Evolutionary conservation across 129 eudicot species (phyloP).

Genomic region (Apium graveolens): DNA sequence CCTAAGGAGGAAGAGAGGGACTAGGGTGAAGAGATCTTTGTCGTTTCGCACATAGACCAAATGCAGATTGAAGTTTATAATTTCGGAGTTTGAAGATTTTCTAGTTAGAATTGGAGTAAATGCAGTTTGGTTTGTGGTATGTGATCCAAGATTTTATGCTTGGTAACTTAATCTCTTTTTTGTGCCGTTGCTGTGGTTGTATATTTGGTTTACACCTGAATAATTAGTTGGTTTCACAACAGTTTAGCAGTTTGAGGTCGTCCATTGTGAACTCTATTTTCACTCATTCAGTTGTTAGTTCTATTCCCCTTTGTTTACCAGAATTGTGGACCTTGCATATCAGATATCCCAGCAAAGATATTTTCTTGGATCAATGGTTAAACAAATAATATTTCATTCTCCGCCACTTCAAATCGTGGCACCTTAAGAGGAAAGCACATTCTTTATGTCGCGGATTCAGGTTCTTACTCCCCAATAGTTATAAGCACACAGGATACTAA

Average conservation of each 20-base stretch:
- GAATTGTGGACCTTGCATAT: neutral
- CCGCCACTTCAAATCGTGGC: no score
- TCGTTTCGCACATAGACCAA: slow-evolving; percentile 13
- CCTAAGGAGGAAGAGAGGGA: slow-evolving; percentile 57
- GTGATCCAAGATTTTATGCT: neutral
- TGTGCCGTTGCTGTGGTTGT: neutral
- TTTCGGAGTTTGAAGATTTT: slow-evolving; percentile 1
- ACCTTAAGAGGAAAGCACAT: neutral
- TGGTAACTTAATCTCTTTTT: neutral
- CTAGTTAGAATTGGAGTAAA: neutral
- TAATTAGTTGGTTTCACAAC: neutral
- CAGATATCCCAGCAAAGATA: neutral
- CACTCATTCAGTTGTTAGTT: no score
- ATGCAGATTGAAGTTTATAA: neutral
- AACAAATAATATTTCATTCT: neutral
- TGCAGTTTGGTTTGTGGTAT: slow-evolving; percentile 7
- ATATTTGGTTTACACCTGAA: slow-evolving; percentile 4
- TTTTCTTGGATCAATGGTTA: neutral
- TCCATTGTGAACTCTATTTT: no score
- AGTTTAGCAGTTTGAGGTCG: neutral
- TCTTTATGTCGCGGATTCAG: neutral
- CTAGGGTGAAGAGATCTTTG: slow-evolving; percentile 35
- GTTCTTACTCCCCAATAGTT: neutral
- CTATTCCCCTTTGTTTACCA: no score
- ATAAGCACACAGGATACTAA: neutral